Evolutionary conservation across 805 yeast genomes (phyloP), one percentile per base, ranked within the genome.

Genomic region (Starmera pachycereana): DNA sequence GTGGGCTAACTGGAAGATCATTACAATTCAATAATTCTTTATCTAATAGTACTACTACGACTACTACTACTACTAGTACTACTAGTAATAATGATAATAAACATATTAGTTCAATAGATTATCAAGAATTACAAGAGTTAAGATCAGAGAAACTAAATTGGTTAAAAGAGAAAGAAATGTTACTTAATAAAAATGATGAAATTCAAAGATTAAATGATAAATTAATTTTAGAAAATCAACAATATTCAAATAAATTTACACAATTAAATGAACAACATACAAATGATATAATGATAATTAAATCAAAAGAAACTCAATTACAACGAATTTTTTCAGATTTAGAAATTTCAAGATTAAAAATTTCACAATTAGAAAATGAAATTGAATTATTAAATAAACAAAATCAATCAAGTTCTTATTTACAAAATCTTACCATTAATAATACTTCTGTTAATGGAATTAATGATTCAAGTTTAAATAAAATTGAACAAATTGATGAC

Each of bases 291-390:
- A 62, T 80, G 49, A 63, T 69, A 40, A 54, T 74, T 19, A 81
- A 81, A 54, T 78, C 84, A 29, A 78, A 76, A 46, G 92, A 84
- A 37, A 75, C 85, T 0, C 87, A 80, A 53, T 57, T 84, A 8
- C 64, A 70, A 34, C 62, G 92, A 35, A 60, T 76, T 19, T 71
- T 65, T 33, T 71, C 76, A 36, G 92, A 85, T 50, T 56, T 78
- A 37, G 87, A 80, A 35, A 69, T 66, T 35, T 66, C 79, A 4
- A 72, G 70, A 39, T 56, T 68, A n/a, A 70, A 69, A 47, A 66
- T 74, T 11, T 53, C 66, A 29, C 76, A 75, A 42, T 56, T 81
- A 42, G 81, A 77, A 51, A 71, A 68, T 43, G 74, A 68, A 39
- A 50, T 64, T 37, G 64, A 62, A 46, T 37, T 61, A 19, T 42